Evolutionary conservation across 192 early-diverging fungal species (phyloP).

Genomic region (Backusella tarrabulga): DNA sequence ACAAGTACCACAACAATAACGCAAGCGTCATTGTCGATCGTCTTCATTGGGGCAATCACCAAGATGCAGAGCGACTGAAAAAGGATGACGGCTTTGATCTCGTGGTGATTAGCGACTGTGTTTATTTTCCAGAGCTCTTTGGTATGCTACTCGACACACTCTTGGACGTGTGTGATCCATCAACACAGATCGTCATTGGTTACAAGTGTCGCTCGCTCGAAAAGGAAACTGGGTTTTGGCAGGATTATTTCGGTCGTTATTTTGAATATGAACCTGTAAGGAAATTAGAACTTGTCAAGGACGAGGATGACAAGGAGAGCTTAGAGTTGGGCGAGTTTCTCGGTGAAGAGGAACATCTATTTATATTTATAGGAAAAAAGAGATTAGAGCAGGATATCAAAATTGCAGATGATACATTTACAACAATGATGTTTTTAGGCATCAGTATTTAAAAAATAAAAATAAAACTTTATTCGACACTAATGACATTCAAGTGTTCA

Average conservation of each 20-base stretch:
- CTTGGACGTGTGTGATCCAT: constrained; percentile 29
- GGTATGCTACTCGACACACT: constrained; percentile 38
- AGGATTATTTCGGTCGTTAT: constrained; percentile 48
- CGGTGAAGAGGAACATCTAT: constrained; percentile 43
- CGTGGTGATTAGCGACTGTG: constrained; percentile 46
- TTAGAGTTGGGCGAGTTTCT: constrained; percentile 17
- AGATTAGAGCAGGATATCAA: constrained; percentile 30
- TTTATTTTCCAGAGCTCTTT: constrained; percentile 54
- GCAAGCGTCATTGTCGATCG: constrained; percentile 31
- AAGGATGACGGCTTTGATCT: constrained; percentile 34
- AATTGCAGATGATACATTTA: constrained; percentile 47
- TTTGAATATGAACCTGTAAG: constrained; percentile 49
- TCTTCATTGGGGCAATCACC: constrained; percentile 45
- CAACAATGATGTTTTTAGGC: constrained; percentile 39
- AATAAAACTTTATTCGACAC: not conserved
- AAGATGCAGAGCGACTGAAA: constrained; percentile 27
- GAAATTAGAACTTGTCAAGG: not conserved
- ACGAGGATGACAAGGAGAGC: constrained; percentile 9
- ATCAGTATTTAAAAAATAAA: not conserved
- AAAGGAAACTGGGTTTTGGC: constrained; percentile 54
- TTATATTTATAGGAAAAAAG: constrained; percentile 40
- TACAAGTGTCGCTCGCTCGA: constrained; percentile 49
- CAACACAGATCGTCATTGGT: constrained; percentile 45
- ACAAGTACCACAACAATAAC: not conserved
- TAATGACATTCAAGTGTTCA: constrained; percentile 5